phyloP scores from a whole-genome alignment of 75 land plant species.

The Selaginella moellendorffii region DNA sequence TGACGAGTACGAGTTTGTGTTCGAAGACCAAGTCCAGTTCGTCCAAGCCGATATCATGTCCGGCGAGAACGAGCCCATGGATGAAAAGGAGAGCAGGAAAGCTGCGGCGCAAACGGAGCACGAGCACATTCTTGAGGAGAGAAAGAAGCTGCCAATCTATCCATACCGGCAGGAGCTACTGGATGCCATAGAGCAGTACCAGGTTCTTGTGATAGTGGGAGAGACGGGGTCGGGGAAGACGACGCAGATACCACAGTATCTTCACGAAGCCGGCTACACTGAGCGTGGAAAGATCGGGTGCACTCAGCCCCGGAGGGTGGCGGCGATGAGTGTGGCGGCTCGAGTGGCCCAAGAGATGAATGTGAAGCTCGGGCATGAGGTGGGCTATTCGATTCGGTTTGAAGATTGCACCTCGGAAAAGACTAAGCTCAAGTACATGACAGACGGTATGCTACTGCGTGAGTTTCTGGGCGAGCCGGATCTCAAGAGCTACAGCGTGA shows the following conservation, averaged over 20 bases:
- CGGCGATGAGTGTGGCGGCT: constrained; percentile 43
- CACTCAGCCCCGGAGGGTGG: constrained; percentile 74
- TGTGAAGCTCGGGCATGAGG: constrained; percentile 11
- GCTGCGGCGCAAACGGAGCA: not conserved
- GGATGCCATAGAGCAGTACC: not conserved
- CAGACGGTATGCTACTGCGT: constrained; percentile 61
- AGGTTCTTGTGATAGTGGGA: constrained; percentile 58
- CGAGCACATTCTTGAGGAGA: not conserved
- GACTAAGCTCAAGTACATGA: constrained; percentile 39
- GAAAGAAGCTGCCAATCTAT: constrained; percentile 4
- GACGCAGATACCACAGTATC: constrained; percentile 69
- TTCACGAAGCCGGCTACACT: constrained; percentile 51
- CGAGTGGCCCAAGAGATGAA: constrained; percentile 50
- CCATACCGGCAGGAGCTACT: not conserved
- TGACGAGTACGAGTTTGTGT: constrained; percentile 25
- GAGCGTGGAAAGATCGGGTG: constrained; percentile 38
- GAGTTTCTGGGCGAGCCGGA: constrained; percentile 15
- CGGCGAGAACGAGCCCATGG: not conserved
- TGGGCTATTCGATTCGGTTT: constrained; percentile 8
- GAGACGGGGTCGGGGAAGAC: constrained; percentile 92
- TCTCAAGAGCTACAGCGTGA: constrained; percentile 1
- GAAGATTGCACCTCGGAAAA: constrained; percentile 6
- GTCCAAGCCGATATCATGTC: not conserved
- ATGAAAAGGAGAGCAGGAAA: not conserved
- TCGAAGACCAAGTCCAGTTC: not conserved